These are phyloP conservation scores for Ceratobasidium sp. DNA, from an alignment of 1,284 basidiomycete genomes.

Conservation along the genomic window DNA sequence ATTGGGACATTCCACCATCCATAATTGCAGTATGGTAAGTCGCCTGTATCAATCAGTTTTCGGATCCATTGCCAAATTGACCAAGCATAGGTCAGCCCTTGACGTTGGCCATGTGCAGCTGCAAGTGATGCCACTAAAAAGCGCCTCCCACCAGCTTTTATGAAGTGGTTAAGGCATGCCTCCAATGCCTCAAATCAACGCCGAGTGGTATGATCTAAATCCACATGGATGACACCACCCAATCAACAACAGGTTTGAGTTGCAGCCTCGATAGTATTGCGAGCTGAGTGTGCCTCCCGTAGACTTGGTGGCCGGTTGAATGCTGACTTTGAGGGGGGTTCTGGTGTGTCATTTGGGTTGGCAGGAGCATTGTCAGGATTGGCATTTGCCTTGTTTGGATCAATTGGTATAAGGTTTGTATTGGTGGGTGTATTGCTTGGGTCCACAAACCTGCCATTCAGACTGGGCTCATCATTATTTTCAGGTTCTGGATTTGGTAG, in stretches of 20 bases:
- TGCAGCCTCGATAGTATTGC: neutral
- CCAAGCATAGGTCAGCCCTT: neutral
- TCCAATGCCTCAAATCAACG: neutral
- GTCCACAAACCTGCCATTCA: too few relatives aligned
- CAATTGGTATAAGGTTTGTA: too few relatives aligned
- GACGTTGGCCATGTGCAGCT: neutral
- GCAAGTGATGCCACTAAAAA: neutral
- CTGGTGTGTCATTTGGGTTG: too few relatives aligned
- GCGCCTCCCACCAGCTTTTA: neutral
- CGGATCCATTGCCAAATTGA: slow-evolving; percentile 12
- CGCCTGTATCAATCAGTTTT: neutral
- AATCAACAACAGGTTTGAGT: neutral
- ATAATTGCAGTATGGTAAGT: neutral
- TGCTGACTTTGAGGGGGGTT: neutral
- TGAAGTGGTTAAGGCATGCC: slow-evolving; percentile 2
- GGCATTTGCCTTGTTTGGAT: too few relatives aligned
- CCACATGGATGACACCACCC: neutral
- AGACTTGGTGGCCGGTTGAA: neutral
- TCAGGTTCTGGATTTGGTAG: too few relatives aligned
- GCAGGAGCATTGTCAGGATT: neutral
- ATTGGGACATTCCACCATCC: slow-evolving; percentile 12
- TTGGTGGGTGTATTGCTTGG: too few relatives aligned
- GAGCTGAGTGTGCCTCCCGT: neutral
- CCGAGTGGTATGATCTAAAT: neutral
- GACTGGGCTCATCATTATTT: too few relatives aligned